phyloP scores from a whole-genome alignment of 441 rosid genomes.

The Mallotus japonicus region DNA sequence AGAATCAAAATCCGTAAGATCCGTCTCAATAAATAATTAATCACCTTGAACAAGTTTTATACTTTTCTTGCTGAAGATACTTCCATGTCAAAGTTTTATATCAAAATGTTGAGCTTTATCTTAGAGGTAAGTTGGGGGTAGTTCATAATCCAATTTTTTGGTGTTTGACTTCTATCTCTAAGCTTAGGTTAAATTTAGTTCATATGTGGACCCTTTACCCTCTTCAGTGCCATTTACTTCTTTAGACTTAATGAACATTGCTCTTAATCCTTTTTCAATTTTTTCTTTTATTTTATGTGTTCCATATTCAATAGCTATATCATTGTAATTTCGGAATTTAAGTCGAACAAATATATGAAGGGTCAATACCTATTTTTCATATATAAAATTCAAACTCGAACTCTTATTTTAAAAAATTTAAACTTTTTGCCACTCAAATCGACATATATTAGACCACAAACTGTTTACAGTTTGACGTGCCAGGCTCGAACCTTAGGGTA shows the following conservation, averaged over 20 bases:
- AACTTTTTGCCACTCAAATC: too few relatives aligned
- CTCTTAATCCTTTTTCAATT: not conserved
- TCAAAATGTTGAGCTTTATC: constrained; percentile 14
- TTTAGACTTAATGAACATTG: constrained; percentile 2
- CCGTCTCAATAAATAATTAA: too few relatives aligned
- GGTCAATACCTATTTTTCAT: too few relatives aligned
- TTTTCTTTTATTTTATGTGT: too few relatives aligned
- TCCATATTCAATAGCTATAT: too few relatives aligned
- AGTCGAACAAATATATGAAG: too few relatives aligned
- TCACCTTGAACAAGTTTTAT: constrained; percentile 4
- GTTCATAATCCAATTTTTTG: constrained; percentile 37
- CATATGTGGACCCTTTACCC: constrained; percentile 33
- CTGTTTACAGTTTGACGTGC: too few relatives aligned
- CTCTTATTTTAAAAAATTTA: too few relatives aligned
- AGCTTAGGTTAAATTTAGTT: constrained; percentile 28
- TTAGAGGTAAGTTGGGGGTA: constrained; percentile 21
- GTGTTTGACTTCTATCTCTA: constrained; percentile 42
- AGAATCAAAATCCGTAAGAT: not conserved
- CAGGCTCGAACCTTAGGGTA: too few relatives aligned
- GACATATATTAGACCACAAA: too few relatives aligned
- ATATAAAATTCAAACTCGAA: too few relatives aligned
- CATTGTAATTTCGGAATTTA: too few relatives aligned
- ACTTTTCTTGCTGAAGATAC: constrained; percentile 11
- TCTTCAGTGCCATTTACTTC: not conserved
- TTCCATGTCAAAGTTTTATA: constrained; percentile 24